Evolutionary conservation across 176 grass and related monocot species (phyloP).

Genomic region (Alopecurus myosuroides): DNA sequence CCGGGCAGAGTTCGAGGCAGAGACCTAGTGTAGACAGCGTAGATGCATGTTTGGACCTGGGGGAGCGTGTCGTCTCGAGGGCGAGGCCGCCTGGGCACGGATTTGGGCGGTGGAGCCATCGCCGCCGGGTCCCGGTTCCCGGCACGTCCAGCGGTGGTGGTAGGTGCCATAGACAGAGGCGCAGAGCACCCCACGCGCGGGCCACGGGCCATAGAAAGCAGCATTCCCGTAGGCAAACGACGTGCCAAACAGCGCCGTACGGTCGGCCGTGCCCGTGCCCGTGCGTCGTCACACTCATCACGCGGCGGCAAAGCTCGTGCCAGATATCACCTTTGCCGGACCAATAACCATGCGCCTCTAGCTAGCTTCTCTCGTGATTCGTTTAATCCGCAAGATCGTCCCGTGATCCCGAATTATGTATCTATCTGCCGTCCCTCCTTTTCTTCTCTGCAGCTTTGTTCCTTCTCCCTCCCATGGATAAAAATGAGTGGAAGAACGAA

Average conservation of each 20-base stretch:
- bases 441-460: neutral
- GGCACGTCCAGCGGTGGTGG: neutral
- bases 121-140: neutral
- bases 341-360: neutral
- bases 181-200: neutral
- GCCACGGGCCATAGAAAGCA: neutral
- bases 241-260: neutral
- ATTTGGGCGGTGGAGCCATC: conserved; percentile 15
- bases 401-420: neutral
- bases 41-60: conserved; percentile 22
- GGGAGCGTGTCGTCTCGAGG: neutral
- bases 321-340: neutral
- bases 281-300: neutral
- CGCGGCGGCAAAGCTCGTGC: neutral
- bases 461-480: no score
- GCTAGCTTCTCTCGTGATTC: neutral
- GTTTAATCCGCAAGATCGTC: neutral
- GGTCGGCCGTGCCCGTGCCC: neutral
- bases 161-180: no score
- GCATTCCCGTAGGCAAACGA: neutral
- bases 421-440: no score
- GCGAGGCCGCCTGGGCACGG: neutral
- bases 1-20: neutral
- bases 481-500: no score
- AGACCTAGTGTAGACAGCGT: neutral